Evolutionary conservation across 2,329 filamentous ascomycete genomes (phyloP).

Genomic region (Exophiala bonariae): DNA sequence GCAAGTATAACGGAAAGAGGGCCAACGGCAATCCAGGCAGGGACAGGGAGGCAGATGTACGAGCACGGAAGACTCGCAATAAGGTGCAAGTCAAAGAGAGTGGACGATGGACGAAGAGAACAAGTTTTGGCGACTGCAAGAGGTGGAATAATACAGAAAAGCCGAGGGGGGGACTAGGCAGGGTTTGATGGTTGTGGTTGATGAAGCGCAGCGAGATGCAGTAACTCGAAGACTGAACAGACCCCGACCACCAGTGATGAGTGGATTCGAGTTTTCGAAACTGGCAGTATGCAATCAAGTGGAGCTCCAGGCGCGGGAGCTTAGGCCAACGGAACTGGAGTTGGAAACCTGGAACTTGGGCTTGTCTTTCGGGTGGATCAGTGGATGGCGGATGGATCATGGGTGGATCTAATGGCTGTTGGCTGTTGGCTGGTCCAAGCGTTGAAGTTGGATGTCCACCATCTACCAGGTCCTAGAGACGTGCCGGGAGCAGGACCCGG

Average conservation of each 20-base stretch:
- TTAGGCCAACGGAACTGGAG: constrained; percentile 7
- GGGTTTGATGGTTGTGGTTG: constrained; percentile 5
- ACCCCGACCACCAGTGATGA: background rate
- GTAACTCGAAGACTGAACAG: background rate
- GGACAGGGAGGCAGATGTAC: no score
- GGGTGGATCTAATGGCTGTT: no score
- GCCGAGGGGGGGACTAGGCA: constrained; percentile 17
- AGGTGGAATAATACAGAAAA: constrained; percentile 20
- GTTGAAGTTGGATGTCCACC: background rate
- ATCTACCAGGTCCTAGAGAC: background rate
- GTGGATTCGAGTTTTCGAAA: constrained; percentile 12
- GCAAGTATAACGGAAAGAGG: constrained; percentile 14
- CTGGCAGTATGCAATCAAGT: constrained; percentile 18
- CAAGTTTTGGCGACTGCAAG: constrained; percentile 27
- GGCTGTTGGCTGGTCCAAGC: background rate
- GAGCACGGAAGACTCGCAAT: no score
- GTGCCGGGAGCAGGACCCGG: constrained; percentile 1
- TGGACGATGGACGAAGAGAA: constrained; percentile 12
- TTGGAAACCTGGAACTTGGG: constrained; percentile 3
- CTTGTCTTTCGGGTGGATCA: background rate
- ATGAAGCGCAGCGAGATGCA: no score
- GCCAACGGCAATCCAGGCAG: no score
- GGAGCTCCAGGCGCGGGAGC: constrained; percentile 18
- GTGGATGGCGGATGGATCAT: background rate
- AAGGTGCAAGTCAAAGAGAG: constrained; percentile 5